phyloP scores from a whole-genome alignment of 2,329 filamentous ascomycete species.

The Xylaria sp. region DNA sequence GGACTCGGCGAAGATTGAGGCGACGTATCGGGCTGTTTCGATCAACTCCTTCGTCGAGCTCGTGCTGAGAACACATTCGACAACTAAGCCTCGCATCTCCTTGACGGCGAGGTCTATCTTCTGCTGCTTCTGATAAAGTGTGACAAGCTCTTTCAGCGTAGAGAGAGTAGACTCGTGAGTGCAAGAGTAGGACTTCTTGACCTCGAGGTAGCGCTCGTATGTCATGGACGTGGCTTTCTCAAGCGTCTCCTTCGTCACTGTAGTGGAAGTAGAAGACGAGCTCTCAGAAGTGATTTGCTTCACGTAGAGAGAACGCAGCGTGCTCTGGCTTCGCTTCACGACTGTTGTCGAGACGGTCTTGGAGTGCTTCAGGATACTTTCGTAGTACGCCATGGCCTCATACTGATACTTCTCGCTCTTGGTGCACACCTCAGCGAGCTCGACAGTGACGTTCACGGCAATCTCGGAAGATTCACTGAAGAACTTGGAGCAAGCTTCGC shows the following conservation, averaged over 20 bases:
- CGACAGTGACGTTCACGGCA: constrained; percentile 31
- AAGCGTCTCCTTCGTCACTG: constrained; percentile 36
- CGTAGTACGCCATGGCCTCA: constrained; percentile 38
- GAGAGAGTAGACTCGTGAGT: constrained; percentile 35
- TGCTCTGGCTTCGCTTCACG: constrained; percentile 34
- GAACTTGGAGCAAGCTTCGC: constrained; percentile 29
- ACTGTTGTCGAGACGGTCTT: constrained; percentile 29
- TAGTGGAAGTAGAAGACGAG: constrained; percentile 23
- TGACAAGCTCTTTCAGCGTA: constrained; percentile 32
- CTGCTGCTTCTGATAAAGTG: constrained; percentile 34
- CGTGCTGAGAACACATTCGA: constrained; percentile 22
- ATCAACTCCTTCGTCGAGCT: constrained; percentile 33
- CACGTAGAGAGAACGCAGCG: constrained; percentile 34
- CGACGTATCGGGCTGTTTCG: constrained; percentile 32
- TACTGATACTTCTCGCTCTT: constrained; percentile 39
- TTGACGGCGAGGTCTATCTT: constrained; percentile 29
- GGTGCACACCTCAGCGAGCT: constrained; percentile 34
- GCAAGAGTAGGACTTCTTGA: constrained; percentile 31
- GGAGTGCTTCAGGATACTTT: constrained; percentile 34
- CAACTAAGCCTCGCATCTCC: constrained; percentile 26
- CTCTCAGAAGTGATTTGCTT: constrained; percentile 34
- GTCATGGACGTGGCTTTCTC: constrained; percentile 38
- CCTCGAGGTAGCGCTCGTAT: constrained; percentile 30
- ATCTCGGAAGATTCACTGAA: constrained; percentile 35
- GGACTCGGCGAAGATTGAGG: constrained; percentile 25